These are phyloP conservation scores for Arxiozyma telluris DNA, from an alignment of 1,139 yeast species.

Conservation along the genomic window DNA sequence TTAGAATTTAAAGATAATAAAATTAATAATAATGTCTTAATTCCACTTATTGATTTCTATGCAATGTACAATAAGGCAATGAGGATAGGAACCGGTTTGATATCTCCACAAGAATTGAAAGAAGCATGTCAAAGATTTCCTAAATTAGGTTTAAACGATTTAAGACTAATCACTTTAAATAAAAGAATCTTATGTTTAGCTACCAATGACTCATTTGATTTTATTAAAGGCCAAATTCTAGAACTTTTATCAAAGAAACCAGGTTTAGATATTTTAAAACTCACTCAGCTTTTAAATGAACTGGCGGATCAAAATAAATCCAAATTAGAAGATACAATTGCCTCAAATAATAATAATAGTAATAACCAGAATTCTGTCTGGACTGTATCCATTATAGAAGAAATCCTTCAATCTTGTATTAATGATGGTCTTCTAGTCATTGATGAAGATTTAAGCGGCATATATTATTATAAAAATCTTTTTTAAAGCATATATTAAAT, in stretches of 20 bases:
- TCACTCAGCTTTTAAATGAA: conserved; percentile 21
- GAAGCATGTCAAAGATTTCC: conserved; percentile 45
- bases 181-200: conserved; percentile 37
- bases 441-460: conserved; percentile 43
- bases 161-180: conserved; percentile 35
- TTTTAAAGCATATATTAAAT: neutral
- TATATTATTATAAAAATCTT: conserved; percentile 21
- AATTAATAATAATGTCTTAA: conserved; percentile 26
- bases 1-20: conserved; percentile 39
- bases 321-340: neutral
- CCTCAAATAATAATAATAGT: neutral
- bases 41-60: conserved; percentile 53
- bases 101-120: conserved; percentile 49
- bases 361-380: conserved; percentile 36
- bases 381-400: conserved; percentile 62
- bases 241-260: conserved; percentile 28
- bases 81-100: conserved; percentile 45
- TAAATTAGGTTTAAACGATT: conserved; percentile 37
- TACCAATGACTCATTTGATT: conserved; percentile 33
- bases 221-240: conserved; percentile 29
- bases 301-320: conserved; percentile 30
- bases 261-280: conserved; percentile 24
- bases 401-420: conserved; percentile 57
- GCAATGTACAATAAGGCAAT: conserved; percentile 53
- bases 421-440: conserved; percentile 49